These are phyloP conservation scores for Rickenella mellea DNA, from an alignment of 768 basidiomycete species.

Conservation along the genomic window DNA sequence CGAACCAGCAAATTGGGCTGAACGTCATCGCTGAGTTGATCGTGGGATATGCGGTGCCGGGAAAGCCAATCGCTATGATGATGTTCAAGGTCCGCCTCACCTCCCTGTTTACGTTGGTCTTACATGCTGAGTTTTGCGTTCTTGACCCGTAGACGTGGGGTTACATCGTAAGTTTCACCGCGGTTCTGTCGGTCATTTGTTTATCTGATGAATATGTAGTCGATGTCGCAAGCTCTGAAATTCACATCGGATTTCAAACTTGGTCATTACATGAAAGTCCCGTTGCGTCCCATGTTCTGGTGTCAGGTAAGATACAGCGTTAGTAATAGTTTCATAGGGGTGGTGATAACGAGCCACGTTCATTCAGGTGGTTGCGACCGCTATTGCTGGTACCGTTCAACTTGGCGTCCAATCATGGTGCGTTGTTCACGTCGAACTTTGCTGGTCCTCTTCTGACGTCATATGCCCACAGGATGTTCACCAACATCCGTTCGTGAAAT, in stretches of 20 bases:
- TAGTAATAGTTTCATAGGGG: too few relatives aligned
- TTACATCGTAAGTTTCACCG: not conserved
- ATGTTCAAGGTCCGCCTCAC: constrained; percentile 52
- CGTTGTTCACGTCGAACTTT: too few relatives aligned
- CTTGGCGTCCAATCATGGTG: constrained; percentile 72
- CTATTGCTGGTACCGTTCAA: constrained; percentile 64
- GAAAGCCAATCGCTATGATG: constrained; percentile 75
- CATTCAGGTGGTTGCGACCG: constrained; percentile 60
- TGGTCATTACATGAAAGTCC: constrained; percentile 67
- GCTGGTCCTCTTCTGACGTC: too few relatives aligned
- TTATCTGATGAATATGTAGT: constrained; percentile 10
- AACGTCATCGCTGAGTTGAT: constrained; percentile 75
- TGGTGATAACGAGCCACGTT: too few relatives aligned
- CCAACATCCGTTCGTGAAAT: constrained; percentile 36
- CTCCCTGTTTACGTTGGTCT: not conserved
- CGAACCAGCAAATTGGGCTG: constrained; percentile 71
- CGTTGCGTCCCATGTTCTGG: constrained; percentile 65
- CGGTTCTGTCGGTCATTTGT: constrained; percentile 7
- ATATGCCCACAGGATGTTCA: too few relatives aligned
- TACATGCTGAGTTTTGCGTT: not conserved
- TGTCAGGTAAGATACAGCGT: too few relatives aligned
- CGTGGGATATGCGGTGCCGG: constrained; percentile 71
- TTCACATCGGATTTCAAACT: constrained; percentile 77
- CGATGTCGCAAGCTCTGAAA: constrained; percentile 39
- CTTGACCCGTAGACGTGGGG: not conserved